Base-by-base conservation (phyloP, 306 rosid genomes). In the Carpinus fangiana region DNA sequence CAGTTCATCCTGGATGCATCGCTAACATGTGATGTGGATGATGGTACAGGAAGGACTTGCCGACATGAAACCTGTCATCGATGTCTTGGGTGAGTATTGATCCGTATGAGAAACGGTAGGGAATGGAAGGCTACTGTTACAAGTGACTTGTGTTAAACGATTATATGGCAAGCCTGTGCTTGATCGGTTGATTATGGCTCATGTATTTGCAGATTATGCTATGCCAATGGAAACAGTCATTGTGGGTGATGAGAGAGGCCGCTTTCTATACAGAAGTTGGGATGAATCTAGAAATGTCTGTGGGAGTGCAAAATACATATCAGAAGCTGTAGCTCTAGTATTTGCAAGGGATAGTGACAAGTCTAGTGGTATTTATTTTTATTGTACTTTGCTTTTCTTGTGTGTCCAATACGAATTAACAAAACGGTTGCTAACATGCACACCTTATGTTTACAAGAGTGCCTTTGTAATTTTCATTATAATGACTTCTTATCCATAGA, bases 211-310 rank as follows among this genome's bases (percentile, higher is more conserved):
- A 93, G 98, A 93, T 84, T 82, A 85, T 81, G 85, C 91, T 78
- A 85, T 93, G 92, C 94, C 93, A 5, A 70, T 21, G 83, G 94
- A 90, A 79, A 89, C 98, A 7, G 75, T 88, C 75, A 86, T 94
- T 69, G 93, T 90, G 71, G 98, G 98, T 64, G 90, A 90, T 73
- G 96, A 87, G 82, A 84, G 87, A 78, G 84, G 93, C 66, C 65
- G 82, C 76, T 84, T 89, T 81, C 17, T 76, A 57, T 88, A 78
- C 81, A 78, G 34, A 84, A 84, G 88, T 59, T 79, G 69, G 73
- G 75, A 86, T 59, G 80, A 65, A 65, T 79, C 86, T 23, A 80
- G 82, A 76, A 82, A 80, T 65, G 55, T 73, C 78, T 80, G 77
- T 82, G 74, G 86, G 67, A 78, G 76, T 73, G 64, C 61, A 57